Conservation (phyloP, 2,329 filamentous ascomycete species). For the Fusarium irregulare region DNA sequence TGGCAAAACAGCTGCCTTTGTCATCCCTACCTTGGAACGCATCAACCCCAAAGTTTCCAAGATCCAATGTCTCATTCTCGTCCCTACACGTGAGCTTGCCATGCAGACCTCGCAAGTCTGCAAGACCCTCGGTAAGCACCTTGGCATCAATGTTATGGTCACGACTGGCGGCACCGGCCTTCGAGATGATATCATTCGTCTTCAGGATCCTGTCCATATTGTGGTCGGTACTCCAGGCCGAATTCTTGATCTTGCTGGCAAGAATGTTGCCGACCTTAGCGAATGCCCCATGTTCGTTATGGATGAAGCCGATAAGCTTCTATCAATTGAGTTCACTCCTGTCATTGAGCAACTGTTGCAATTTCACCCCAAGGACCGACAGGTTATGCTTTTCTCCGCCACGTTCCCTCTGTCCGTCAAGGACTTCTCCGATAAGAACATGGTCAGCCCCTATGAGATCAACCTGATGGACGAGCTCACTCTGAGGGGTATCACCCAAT, state of each 20-base stretch:
- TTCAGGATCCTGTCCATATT: conserved; percentile 95
- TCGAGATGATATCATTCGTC: conserved; percentile 94
- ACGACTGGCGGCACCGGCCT: conserved; percentile 95
- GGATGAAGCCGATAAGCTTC: conserved; percentile 98
- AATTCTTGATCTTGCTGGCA: conserved; percentile 95
- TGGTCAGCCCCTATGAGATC: conserved; percentile 96
- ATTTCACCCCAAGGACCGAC: conserved; percentile 96
- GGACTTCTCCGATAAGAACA: conserved; percentile 98
- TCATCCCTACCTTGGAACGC: conserved; percentile 93
- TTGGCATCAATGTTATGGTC: conserved; percentile 99
- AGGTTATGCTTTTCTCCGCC: conserved; percentile 99
- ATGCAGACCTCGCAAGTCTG: conserved; percentile 99
- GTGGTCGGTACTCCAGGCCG: conserved; percentile 96
- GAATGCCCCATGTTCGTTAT: conserved; percentile 99
- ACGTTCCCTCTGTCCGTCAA: conserved; percentile 98
- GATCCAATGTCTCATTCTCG: conserved; percentile 95
- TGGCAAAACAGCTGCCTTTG: conserved; percentile 97
- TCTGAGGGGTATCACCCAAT: conserved; percentile 96
- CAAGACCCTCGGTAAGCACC: conserved; percentile 97
- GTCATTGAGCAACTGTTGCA: conserved; percentile 96
- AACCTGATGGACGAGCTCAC: conserved; percentile 99
- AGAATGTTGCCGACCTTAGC: conserved; percentile 94
- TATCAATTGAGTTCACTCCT: conserved; percentile 96
- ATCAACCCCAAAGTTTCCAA: conserved; percentile 98
- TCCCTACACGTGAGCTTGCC: conserved; percentile 95